phyloP scores from a whole-genome alignment of 2,329 filamentous ascomycete species.

The Huntiella savannae region DNA sequence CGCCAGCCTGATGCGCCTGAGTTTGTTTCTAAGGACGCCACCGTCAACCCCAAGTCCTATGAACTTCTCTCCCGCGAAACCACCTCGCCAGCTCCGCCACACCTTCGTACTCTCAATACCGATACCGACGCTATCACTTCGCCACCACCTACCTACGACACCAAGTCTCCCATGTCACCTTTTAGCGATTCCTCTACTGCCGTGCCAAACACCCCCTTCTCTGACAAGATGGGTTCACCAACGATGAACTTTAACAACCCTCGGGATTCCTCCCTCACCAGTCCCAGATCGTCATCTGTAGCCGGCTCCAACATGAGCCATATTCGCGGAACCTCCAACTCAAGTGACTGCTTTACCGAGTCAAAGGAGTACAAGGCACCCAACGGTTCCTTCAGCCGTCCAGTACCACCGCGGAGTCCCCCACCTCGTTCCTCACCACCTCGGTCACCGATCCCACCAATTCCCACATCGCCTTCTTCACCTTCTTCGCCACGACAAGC shows the following conservation, averaged over 20 bases:
- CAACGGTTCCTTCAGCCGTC: conserved; percentile 31
- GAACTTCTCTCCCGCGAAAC: conserved; percentile 55
- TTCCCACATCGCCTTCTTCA: conserved; percentile 2
- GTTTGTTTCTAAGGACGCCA: conserved; percentile 77
- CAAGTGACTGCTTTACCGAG: conserved; percentile 32
- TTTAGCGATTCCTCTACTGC: background rate
- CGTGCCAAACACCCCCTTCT: conserved; percentile 1
- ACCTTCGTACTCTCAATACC: conserved; percentile 14
- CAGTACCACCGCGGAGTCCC: background rate
- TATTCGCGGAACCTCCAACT: too few species aligned
- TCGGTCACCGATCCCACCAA: background rate
- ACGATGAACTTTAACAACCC: background rate
- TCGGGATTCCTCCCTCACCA: background rate
- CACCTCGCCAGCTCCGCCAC: conserved; percentile 34
- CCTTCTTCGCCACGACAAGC: background rate
- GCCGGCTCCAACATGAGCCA: background rate
- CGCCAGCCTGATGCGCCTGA: conserved; percentile 40
- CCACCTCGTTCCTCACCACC: conserved; percentile 1
- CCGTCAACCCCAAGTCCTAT: conserved; percentile 50
- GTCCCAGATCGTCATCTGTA: conserved; percentile 22
- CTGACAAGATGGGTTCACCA: conserved; percentile 8
- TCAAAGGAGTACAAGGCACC: conserved; percentile 36
- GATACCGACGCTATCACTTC: background rate
- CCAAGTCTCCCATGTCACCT: conserved; percentile 2
- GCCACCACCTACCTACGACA: background rate